Evolutionary conservation across 345 rosid genomes (phyloP).

Genomic region (Luvunga scandens): DNA sequence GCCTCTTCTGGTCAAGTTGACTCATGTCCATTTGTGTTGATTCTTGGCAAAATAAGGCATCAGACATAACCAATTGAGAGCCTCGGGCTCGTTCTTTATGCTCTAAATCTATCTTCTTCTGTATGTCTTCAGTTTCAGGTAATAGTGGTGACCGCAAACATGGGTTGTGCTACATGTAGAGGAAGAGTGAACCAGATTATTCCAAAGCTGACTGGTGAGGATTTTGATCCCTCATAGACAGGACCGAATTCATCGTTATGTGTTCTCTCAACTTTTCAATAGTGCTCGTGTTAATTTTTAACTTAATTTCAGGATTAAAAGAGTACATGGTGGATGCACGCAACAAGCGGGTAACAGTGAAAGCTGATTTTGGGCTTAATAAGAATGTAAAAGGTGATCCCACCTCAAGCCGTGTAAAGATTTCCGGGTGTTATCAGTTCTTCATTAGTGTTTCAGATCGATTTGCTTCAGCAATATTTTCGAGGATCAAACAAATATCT

Average conservation of each 20-base stretch:
- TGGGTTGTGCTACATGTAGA: slow-evolving; percentile 43
- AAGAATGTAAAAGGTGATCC: neutral
- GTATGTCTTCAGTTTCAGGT: slow-evolving; percentile 41
- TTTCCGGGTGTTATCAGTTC: neutral
- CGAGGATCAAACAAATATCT: neutral
- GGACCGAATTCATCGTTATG: no score
- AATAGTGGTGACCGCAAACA: slow-evolving; percentile 47
- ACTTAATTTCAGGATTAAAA: slow-evolving; percentile 32
- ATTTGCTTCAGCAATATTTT: slow-evolving; percentile 11
- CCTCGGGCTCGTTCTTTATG: neutral
- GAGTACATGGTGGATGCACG: slow-evolving; percentile 44
- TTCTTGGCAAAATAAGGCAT: neutral
- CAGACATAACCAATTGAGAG: neutral
- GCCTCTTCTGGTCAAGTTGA: neutral
- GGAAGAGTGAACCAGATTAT: slow-evolving; percentile 28
- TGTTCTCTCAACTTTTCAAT: neutral
- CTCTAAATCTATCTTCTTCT: neutral
- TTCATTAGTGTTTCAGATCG: slow-evolving; percentile 13
- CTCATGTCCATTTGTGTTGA: no score
- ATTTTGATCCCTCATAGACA: neutral
- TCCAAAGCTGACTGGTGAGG: slow-evolving; percentile 43
- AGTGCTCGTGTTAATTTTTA: neutral
- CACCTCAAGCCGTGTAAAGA: neutral
- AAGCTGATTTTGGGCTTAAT: slow-evolving; percentile 30
- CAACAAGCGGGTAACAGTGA: slow-evolving; percentile 37